phyloP scores from a whole-genome alignment of 345 rosid species.

The Kandelia obovata region DNA sequence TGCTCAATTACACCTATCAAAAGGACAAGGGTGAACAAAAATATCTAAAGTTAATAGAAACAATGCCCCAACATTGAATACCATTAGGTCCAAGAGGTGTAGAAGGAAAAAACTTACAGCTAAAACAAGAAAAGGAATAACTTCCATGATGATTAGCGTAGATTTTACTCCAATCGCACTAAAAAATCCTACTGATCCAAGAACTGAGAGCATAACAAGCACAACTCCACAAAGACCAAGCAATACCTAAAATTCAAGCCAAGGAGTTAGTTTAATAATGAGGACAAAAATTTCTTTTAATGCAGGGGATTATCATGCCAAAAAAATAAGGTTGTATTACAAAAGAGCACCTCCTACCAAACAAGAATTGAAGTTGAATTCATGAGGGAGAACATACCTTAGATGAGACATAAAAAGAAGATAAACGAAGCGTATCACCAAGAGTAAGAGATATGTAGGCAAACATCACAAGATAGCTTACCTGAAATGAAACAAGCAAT shows the following conservation, averaged over 20 bases:
- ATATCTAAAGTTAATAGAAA: neutral
- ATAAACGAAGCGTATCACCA: constrained; percentile 68
- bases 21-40: neutral
- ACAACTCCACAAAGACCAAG: constrained; percentile 96
- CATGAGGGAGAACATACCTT: constrained; percentile 49
- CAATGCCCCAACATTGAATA: constrained; percentile 1
- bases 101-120: constrained; percentile 62
- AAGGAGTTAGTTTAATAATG: constrained; percentile 7
- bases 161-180: constrained; percentile 94
- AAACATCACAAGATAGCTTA: constrained; percentile 98
- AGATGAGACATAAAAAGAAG: constrained; percentile 75
- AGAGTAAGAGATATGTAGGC: constrained; percentile 89
- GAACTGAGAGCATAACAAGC: constrained; percentile 94
- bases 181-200: constrained; percentile 93
- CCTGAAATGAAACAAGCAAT: constrained; percentile 44
- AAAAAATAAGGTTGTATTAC: too few species aligned
- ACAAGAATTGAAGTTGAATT: constrained; percentile 4
- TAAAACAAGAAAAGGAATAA: constrained; percentile 93
- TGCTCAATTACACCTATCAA: neutral
- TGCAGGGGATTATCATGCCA: neutral
- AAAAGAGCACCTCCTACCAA: neutral
- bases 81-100: constrained; percentile 6
- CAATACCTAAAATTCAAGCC: constrained; percentile 56
- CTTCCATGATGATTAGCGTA: constrained; percentile 95
- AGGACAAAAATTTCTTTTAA: constrained; percentile 1